Base-by-base conservation (phyloP, 163 green algal species). In the Coccomyxa subellipsoidea region DNA sequence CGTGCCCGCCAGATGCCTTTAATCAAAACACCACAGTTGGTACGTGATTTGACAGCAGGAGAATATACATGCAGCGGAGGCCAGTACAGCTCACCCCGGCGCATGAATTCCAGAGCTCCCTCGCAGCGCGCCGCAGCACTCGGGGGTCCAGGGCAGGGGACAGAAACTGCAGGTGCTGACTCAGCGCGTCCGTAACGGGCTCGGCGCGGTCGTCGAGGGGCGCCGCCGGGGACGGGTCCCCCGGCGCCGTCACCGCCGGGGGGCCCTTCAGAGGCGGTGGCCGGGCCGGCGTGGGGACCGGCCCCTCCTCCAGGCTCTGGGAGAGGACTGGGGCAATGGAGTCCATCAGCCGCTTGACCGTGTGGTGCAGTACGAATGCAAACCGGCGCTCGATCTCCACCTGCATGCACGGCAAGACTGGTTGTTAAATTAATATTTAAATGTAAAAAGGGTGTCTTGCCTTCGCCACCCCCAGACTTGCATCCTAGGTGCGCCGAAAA, bases 301-400 rank as follows among this genome's bases (percentile, higher is more conserved):
- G 15, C 47, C 47, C 47, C 23, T 59, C 47, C 23, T 59, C 47
- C 78, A 83, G 69, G 29, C 29, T 10, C 15, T 36, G 7, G 32
- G 23, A 32, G 0, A 84, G 71, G 1, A 59, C 32, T 15, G 53
- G 40, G 1, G 34, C 70, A 23, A 87, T 31, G n/a, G 71, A 75
- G 15, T 75, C 73, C 39, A 76, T 84, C 10, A 87, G 36, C 36
- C 79, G 79, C 32, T 69, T 76, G 1, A 87, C 83, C 9, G 76
- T 59, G 25, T 81, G 73, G 32, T 84, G 79, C 79, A 87, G 75
- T 0, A 79, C 75, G 32, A 69, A 25, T 25, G 79, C 83, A 36
- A 84, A 87, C 0, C 78, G 77, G 29, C 83, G 59, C 79, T 87
- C 83, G 34, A 82, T 84, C 7, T 87, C 79, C 15, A 81, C 79